Evolutionary conservation across 2,329 filamentous ascomycete genomes (phyloP).

Genomic region (Botrytis fragariae): DNA sequence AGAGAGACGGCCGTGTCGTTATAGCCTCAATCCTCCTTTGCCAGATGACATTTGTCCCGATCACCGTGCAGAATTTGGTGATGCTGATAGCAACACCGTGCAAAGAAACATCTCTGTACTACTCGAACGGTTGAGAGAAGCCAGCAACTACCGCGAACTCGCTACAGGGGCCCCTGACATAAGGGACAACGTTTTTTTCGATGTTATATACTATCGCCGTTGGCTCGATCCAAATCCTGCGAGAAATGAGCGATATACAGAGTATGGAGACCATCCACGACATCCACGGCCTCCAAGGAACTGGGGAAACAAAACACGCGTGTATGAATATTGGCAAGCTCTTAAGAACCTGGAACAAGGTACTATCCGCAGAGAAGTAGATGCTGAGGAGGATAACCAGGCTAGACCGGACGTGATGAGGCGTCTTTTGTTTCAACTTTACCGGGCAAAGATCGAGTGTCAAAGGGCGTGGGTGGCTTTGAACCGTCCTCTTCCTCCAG

Average conservation of each 20-base stretch:
- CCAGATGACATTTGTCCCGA: background rate
- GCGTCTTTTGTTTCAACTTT: background rate
- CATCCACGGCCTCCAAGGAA: too few relatives aligned
- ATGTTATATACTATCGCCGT: too few relatives aligned
- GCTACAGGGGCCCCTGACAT: too few relatives aligned
- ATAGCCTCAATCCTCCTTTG: background rate
- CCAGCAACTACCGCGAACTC: too few relatives aligned
- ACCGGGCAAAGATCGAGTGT: background rate
- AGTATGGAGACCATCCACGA: too few relatives aligned
- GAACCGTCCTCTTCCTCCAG: accelerated
- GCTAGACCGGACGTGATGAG: background rate
- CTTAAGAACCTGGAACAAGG: accelerated
- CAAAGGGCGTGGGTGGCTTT: background rate
- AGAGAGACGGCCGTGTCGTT: accelerated
- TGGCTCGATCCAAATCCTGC: too few relatives aligned
- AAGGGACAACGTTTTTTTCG: too few relatives aligned
- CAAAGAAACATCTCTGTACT: background rate
- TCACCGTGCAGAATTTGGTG: background rate
- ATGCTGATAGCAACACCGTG: background rate
- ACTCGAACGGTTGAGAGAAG: background rate
- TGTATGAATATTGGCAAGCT: too few relatives aligned
- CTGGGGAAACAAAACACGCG: too few relatives aligned
- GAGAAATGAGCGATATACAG: too few relatives aligned
- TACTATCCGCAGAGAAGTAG: too few relatives aligned
- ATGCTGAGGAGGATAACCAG: too few relatives aligned